Evolutionary conservation across 176 grass and related monocot genomes (phyloP), one percentile per base, ranked within the genome.

Genomic region (Cocos nucifera): DNA sequence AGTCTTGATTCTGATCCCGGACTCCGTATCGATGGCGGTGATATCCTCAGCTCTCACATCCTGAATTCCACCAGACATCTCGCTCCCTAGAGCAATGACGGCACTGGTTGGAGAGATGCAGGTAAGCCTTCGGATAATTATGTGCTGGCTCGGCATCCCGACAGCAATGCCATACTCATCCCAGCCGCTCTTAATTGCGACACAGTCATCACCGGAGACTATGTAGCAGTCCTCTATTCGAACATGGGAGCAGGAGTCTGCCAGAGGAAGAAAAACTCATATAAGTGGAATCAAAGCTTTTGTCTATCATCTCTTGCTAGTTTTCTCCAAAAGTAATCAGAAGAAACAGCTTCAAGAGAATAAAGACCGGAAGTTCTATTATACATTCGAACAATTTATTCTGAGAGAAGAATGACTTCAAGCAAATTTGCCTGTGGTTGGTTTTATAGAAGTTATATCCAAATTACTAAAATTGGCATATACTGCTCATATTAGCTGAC

Each of bases 101-200:
- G 93, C 93, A 65, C 87, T 91, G 3, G 93, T 97, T 3, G 93
- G 93, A 0, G 87, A 97, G 18, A 97, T 73, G 73, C 93, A 97
- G 5, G 93, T 91, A 17, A 97, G 76, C 0, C 84, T 56, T 0
- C 81, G 67, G 15, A 97, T 51, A 4, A 69, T 56, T 57, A 97
- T 91, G 81, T 91, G 93, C 81, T 92, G 17, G 77, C 84, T 88
- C 0, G 93, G 93, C 93, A 97, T 97, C 1, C 78, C 87, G 49
- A 71, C 66, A 0, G 84, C 48, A 60, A 97, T 97, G 69, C 93
- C 93, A 65, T 97, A 97, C 78, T 97, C 87, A 78, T 97, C 93
- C 93, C 87, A 91, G 0, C 93, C 93, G 54, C 81, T 85, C 78
- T 97, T 97, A 70, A 97, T 88, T 1, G 93, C 93, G n/a, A 97